phyloP scores from a whole-genome alignment of 2,329 filamentous ascomycete genomes.

The Colletotrichum sojae region DNA sequence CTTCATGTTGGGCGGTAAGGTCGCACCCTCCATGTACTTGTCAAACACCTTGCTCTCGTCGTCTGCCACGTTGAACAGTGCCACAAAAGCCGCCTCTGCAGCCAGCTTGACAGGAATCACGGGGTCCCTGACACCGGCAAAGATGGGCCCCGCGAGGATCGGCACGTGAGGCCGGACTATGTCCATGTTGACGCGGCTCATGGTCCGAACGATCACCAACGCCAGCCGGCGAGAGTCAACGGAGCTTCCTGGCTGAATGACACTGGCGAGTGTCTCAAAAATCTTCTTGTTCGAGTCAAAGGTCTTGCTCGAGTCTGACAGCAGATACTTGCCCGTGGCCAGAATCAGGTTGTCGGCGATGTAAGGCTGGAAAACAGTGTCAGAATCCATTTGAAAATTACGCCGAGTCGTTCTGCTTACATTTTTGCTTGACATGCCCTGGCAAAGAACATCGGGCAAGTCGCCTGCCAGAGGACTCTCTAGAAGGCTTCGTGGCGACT shows the following conservation, averaged over 20 bases:
- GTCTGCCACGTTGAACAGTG: slow-evolving; percentile 90
- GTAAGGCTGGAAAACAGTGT: slow-evolving; percentile 69
- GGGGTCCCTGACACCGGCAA: slow-evolving; percentile 89
- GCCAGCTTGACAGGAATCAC: slow-evolving; percentile 97
- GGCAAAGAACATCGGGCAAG: slow-evolving; percentile 81
- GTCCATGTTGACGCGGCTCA: slow-evolving; percentile 84
- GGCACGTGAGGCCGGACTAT: slow-evolving; percentile 85
- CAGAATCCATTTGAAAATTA: slow-evolving; percentile 35
- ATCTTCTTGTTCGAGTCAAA: slow-evolving; percentile 85
- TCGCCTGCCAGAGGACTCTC: slow-evolving; percentile 79
- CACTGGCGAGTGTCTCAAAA: slow-evolving; percentile 81
- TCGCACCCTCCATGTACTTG: slow-evolving; percentile 83
- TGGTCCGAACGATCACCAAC: slow-evolving; percentile 89
- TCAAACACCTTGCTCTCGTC: slow-evolving; percentile 90
- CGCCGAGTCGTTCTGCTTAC: slow-evolving; percentile 63
- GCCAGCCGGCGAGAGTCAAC: slow-evolving; percentile 88
- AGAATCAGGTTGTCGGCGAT: slow-evolving; percentile 91
- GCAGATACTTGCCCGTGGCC: slow-evolving; percentile 90
- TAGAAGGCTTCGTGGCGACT: slow-evolving; percentile 80
- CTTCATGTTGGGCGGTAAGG: slow-evolving; percentile 80
- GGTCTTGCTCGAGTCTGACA: slow-evolving; percentile 76
- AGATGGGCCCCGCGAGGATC: slow-evolving; percentile 85
- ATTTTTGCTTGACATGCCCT: slow-evolving; percentile 83
- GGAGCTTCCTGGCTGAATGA: slow-evolving; percentile 83
- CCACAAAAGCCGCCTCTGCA: slow-evolving; percentile 93